Evolutionary conservation across 257 asterid genomes (phyloP).

Genomic region (Rubia yunnanensis): DNA sequence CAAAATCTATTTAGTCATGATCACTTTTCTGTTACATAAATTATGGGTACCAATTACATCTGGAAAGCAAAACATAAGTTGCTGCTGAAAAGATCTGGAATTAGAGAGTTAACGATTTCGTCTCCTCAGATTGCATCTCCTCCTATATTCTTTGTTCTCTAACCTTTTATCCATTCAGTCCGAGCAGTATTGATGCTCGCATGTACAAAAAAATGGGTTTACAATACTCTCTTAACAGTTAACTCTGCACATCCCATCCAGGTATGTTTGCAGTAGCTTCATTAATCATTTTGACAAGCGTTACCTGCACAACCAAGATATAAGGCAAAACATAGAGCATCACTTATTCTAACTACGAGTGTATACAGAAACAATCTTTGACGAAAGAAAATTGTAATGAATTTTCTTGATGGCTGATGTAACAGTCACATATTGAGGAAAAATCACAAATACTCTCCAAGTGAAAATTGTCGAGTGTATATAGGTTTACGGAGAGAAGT

Average conservation of each 20-base stretch:
- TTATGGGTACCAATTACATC: neutral
- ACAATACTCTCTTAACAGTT: no score
- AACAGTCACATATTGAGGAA: no score
- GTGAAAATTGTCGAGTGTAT: no score
- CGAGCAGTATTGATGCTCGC: neutral
- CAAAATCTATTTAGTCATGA: no score
- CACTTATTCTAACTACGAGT: neutral
- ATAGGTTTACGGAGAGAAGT: neutral
- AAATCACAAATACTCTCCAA: no score
- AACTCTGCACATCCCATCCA: slow-evolving; percentile 54
- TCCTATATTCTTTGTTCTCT: slow-evolving; percentile 3
- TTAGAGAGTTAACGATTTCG: neutral
- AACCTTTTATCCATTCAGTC: neutral
- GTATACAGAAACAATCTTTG: neutral
- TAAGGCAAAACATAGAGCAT: neutral
- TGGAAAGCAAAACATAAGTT: neutral
- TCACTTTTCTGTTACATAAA: no score
- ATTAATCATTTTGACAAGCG: slow-evolving; percentile 77
- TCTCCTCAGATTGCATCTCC: neutral
- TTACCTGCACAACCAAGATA: slow-evolving; percentile 38
- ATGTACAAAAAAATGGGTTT: no score
- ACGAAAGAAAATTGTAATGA: no score
- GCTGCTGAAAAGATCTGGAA: neutral
- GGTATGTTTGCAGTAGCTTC: slow-evolving; percentile 91
- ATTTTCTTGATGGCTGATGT: no score